A percentile compares a stretch with the other conserved stretches of the same genome.
phyloP scores from a whole-genome alignment of 2,329 filamentous ascomycete genomes.

The Fusarium tricinctum region DNA sequence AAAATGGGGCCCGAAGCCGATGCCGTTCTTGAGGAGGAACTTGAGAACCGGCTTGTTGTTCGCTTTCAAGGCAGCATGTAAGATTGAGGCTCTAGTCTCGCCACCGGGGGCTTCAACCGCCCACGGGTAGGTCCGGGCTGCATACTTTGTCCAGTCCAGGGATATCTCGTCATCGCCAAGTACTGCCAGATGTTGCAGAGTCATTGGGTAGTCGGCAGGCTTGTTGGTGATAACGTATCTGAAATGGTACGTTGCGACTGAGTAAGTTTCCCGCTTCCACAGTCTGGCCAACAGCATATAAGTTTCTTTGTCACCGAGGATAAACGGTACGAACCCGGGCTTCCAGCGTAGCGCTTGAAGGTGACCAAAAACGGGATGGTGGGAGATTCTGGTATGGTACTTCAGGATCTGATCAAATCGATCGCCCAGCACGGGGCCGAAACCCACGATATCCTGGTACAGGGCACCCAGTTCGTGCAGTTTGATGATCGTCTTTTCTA shows the following conservation, averaged over 20 bases:
- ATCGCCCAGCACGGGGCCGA: not conserved
- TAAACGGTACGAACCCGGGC: not conserved
- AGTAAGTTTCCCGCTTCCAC: not conserved
- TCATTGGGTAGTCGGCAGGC: not conserved
- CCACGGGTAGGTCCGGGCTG: not conserved
- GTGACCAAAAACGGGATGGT: no score
- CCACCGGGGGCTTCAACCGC: not conserved
- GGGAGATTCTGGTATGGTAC: not conserved
- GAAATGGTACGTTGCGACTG: not conserved
- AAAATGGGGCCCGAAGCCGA: not conserved
- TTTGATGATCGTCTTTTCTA: not conserved
- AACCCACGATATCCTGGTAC: not conserved
- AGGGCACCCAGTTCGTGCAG: conserved; percentile 7
- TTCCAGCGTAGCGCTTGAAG: not conserved
- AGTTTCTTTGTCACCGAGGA: not conserved
- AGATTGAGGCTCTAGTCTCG: conserved; percentile 1
- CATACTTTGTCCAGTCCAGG: not conserved
- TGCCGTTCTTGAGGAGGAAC: not conserved
- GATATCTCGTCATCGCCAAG: not conserved
- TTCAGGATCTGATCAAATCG: not conserved
- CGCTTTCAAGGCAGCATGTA: conserved; percentile 16
- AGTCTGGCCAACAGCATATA: not conserved
- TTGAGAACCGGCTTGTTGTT: not conserved
- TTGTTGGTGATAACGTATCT: not conserved
- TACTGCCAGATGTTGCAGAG: conserved; percentile 8